These are phyloP conservation scores for Suillus decipiens DNA, from an alignment of 768 basidiomycete genomes.

Conservation along the genomic window DNA sequence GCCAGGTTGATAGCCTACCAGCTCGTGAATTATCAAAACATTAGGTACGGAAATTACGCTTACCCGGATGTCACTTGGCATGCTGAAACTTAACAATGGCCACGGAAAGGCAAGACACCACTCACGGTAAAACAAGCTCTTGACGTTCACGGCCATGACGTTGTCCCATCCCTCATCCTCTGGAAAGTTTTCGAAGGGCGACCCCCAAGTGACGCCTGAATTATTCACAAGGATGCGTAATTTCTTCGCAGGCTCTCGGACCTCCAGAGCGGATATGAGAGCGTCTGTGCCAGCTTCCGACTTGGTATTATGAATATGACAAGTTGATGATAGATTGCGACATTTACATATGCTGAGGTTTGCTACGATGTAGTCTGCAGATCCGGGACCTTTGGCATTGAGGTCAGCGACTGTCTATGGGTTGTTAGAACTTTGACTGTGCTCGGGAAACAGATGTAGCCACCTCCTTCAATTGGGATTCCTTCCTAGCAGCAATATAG, in stretches of 20 bases:
- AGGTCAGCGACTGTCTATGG: slow-evolving; percentile 56
- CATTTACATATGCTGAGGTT: slow-evolving; percentile 62
- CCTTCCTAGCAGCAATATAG: slow-evolving; percentile 87
- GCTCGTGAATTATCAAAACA: background rate
- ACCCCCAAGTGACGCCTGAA: slow-evolving; percentile 80
- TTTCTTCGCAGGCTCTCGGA: slow-evolving; percentile 56
- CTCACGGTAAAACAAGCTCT: slow-evolving; percentile 81
- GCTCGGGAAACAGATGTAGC: slow-evolving; percentile 13
- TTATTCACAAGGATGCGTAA: slow-evolving; percentile 86
- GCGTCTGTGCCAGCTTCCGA: slow-evolving; percentile 79
- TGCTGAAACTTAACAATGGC: slow-evolving; percentile 4
- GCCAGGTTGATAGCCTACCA: slow-evolving; percentile 42
- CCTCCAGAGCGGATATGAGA: slow-evolving; percentile 66
- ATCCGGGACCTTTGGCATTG: slow-evolving; percentile 59
- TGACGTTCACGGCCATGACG: slow-evolving; percentile 81
- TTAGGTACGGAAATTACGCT: slow-evolving; percentile 11
- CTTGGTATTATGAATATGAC: slow-evolving; percentile 36
- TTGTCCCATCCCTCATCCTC: slow-evolving; percentile 88
- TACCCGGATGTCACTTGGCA: slow-evolving; percentile 46
- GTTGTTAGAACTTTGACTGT: background rate
- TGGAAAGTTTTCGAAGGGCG: slow-evolving; percentile 66
- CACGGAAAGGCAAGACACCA: slow-evolving; percentile 8
- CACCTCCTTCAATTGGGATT: slow-evolving; percentile 74
- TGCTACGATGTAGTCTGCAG: slow-evolving; percentile 72
- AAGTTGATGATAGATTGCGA: background rate